These are phyloP conservation scores for Cladorrhinum samala DNA, from an alignment of 495 filamentous ascomycete species.

Conservation along the genomic window DNA sequence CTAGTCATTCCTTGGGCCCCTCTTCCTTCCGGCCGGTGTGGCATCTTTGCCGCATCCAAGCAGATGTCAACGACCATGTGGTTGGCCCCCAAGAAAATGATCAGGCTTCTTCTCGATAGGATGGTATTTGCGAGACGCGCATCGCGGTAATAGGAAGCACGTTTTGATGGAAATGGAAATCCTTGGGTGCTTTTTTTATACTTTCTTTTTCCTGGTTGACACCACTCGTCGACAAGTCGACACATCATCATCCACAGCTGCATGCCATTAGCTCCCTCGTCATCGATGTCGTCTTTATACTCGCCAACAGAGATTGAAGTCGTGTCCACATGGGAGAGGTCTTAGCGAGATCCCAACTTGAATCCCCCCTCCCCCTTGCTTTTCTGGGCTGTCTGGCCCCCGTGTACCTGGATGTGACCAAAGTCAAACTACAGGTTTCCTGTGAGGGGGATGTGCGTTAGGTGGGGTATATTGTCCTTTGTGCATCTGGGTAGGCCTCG, in stretches of 20 bases:
- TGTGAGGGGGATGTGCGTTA: neutral
- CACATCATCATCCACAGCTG: too few relatives aligned
- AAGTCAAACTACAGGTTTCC: neutral
- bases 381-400: too few relatives aligned
- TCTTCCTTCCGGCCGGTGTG: neutral
- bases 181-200: neutral
- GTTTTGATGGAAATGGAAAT: neutral
- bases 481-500: neutral
- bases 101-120: conserved; percentile 1
- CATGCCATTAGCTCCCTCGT: too few relatives aligned
- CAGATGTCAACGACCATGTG: neutral
- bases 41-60: neutral
- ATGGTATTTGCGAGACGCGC: neutral
- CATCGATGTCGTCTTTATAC: too few relatives aligned
- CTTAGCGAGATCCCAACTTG: neutral
- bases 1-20: neutral
- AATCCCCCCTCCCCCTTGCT: neutral
- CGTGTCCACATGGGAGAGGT: neutral
- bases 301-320: too few relatives aligned
- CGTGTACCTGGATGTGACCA: neutral
- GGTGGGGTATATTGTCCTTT: neutral
- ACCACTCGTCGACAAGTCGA: neutral
- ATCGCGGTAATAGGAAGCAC: neutral
- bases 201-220: neutral
- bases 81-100: neutral